These are phyloP conservation scores for Pseudogymnoascus sp. DNA, from an alignment of 2,329 filamentous ascomycete species.

Conservation along the genomic window DNA sequence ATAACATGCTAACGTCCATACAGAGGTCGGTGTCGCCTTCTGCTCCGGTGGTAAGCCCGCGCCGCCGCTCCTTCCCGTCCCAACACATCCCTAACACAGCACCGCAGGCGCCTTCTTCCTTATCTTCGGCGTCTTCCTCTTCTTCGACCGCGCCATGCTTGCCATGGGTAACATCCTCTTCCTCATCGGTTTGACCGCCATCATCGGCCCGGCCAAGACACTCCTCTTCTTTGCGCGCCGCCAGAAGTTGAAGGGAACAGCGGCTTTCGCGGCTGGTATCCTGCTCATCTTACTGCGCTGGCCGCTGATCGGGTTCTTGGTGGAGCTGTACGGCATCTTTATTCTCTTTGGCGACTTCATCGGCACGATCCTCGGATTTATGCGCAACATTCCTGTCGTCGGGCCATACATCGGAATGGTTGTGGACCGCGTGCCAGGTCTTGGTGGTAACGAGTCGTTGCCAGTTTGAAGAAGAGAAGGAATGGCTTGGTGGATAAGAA, in stretches of 20 bases:
- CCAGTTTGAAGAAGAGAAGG: conserved; percentile 50
- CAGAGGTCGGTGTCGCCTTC: conserved; percentile 95
- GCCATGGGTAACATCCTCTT: conserved; percentile 99
- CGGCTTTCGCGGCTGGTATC: conserved; percentile 78
- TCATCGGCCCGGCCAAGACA: conserved; percentile 89
- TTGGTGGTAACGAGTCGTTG: conserved; percentile 66
- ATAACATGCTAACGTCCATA: conserved; percentile 23
- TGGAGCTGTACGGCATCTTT: conserved; percentile 89
- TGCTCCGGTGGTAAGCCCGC: conserved; percentile 81
- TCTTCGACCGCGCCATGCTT: conserved; percentile 96
- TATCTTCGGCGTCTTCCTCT: conserved; percentile 86
- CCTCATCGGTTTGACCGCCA: conserved; percentile 89
- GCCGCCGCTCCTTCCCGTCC: background rate
- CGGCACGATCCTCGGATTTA: conserved; percentile 83
- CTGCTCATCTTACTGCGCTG: conserved; percentile 80
- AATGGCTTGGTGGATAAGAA: background rate
- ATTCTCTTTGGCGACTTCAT: conserved; percentile 95
- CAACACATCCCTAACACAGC: background rate
- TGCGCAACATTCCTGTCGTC: conserved; percentile 73
- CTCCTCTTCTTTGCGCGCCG: conserved; percentile 87
- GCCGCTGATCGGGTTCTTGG: conserved; percentile 81
- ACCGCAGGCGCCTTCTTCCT: conserved; percentile 85
- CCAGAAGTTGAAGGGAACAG: conserved; percentile 87
- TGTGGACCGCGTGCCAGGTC: conserved; percentile 63
- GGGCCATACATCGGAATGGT: conserved; percentile 75